Evolutionary conservation across 2,329 filamentous ascomycete genomes (phyloP).

Genomic region (Cadophora sp.): DNA sequence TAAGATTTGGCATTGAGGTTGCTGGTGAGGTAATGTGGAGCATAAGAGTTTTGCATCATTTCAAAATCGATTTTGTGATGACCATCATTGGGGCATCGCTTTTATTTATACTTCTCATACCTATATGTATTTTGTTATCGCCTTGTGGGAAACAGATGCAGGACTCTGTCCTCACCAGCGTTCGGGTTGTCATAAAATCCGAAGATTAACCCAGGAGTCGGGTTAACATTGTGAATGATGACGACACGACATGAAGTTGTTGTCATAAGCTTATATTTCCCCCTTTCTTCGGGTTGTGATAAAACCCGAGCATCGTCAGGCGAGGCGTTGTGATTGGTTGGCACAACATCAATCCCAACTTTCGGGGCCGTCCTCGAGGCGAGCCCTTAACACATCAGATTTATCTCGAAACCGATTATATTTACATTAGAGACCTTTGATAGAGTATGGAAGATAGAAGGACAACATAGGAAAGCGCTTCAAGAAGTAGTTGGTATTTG

Average conservation of each 20-base stretch:
- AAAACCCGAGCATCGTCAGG: neutral
- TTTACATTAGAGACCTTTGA: no score
- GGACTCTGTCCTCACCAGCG: neutral
- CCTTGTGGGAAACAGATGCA: neutral
- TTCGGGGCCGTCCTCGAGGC: neutral
- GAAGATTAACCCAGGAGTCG: neutral
- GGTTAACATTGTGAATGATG: neutral
- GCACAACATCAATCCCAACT: neutral
- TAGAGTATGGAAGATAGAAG: no score
- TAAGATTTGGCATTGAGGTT: conserved; percentile 25
- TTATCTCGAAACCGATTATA: no score
- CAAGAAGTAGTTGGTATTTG: no score
- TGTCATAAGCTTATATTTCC: neutral
- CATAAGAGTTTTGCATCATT: neutral
- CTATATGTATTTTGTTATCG: neutral
- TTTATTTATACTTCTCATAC: neutral
- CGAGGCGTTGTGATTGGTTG: neutral
- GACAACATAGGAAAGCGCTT: no score
- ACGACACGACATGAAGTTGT: neutral
- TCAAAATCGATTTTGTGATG: neutral
- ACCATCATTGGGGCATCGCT: neutral
- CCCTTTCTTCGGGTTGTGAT: neutral
- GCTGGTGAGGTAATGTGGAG: neutral
- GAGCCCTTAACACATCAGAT: no score
- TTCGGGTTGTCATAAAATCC: conserved; percentile 1